A percentile compares a stretch with the other conserved stretches of the same genome.
Conservation (phyloP, 192 early-diverging fungal species). For the Borealophlyctis nickersoniae region DNA sequence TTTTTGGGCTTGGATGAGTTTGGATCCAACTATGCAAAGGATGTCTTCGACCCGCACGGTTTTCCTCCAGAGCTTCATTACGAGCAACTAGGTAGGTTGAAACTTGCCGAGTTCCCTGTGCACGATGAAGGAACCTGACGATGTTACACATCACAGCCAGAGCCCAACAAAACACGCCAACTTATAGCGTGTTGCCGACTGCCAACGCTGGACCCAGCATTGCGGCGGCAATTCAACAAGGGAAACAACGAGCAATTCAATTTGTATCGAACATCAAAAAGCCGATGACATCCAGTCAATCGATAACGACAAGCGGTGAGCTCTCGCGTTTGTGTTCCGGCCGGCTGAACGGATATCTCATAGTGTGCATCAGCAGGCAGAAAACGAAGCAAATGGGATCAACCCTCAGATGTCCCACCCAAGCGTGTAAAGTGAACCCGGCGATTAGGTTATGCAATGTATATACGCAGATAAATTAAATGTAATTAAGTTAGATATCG, state of each 20-base stretch:
- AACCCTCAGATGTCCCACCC: not conserved
- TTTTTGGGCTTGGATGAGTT: slow-evolving; percentile 77
- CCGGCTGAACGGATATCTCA: not conserved
- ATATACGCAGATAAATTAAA: too few relatives aligned
- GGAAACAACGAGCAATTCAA: slow-evolving; percentile 26
- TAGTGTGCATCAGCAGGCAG: not conserved
- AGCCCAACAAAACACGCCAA: not conserved
- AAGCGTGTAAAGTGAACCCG: not conserved
- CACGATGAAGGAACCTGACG: not conserved
- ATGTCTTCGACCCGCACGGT: slow-evolving; percentile 69
- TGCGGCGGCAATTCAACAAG: slow-evolving; percentile 17
- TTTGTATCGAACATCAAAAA: slow-evolving; percentile 29
- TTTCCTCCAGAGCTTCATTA: slow-evolving; percentile 59
- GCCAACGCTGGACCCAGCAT: not conserved
- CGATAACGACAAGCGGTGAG: not conserved
- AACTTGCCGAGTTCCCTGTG: not conserved
- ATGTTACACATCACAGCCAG: not conserved
- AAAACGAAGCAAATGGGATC: not conserved
- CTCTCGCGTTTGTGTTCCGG: not conserved
- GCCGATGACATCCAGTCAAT: not conserved
- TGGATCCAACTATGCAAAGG: slow-evolving; percentile 71
- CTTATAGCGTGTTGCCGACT: not conserved
- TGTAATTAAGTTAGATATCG: too few relatives aligned
- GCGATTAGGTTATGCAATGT: too few relatives aligned
- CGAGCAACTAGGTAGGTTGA: slow-evolving; percentile 54